Conservation (phyloP, 2,329 filamentous ascomycete genomes). For the Microcyclospora pomicola region DNA sequence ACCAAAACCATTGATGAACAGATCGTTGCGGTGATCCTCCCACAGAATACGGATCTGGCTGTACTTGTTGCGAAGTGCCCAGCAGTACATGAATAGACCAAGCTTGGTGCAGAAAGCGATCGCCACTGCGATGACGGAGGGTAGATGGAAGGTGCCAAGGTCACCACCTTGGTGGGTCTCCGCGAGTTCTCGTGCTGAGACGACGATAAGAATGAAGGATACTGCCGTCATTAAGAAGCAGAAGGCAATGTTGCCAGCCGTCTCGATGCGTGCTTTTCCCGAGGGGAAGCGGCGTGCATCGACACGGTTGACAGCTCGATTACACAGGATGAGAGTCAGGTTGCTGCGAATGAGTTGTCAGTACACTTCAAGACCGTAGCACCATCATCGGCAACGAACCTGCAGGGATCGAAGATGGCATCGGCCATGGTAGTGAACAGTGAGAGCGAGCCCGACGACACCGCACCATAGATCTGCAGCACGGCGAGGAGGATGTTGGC, state of each 20-base stretch:
- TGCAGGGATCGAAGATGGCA: slow-evolving; percentile 65
- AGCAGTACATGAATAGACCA: slow-evolving; percentile 78
- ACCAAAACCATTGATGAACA: slow-evolving; percentile 86
- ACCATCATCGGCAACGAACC: slow-evolving; percentile 2
- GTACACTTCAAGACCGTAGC: not conserved
- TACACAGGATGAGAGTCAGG: slow-evolving; percentile 69
- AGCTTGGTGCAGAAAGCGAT: slow-evolving; percentile 80
- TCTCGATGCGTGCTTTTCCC: slow-evolving; percentile 88
- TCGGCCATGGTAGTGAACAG: slow-evolving; percentile 98
- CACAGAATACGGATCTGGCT: slow-evolving; percentile 83
- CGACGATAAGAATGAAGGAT: slow-evolving; percentile 81
- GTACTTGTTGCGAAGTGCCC: slow-evolving; percentile 78
- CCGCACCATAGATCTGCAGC: slow-evolving; percentile 79
- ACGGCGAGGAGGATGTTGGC: slow-evolving; percentile 69
- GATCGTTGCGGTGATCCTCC: slow-evolving; percentile 94
- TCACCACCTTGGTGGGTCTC: slow-evolving; percentile 32
- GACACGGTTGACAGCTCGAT: slow-evolving; percentile 76
- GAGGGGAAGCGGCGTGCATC: slow-evolving; percentile 78
- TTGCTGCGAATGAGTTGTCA: slow-evolving; percentile 51
- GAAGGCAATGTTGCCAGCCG: slow-evolving; percentile 88
- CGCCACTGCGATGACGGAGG: slow-evolving; percentile 71
- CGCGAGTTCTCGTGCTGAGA: slow-evolving; percentile 60
- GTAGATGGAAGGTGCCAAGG: slow-evolving; percentile 58
- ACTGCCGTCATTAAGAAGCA: slow-evolving; percentile 93
- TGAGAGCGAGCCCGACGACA: slow-evolving; percentile 77